Base-by-base conservation (phyloP, 331 rosid species). In the Arachis monticola region DNA sequence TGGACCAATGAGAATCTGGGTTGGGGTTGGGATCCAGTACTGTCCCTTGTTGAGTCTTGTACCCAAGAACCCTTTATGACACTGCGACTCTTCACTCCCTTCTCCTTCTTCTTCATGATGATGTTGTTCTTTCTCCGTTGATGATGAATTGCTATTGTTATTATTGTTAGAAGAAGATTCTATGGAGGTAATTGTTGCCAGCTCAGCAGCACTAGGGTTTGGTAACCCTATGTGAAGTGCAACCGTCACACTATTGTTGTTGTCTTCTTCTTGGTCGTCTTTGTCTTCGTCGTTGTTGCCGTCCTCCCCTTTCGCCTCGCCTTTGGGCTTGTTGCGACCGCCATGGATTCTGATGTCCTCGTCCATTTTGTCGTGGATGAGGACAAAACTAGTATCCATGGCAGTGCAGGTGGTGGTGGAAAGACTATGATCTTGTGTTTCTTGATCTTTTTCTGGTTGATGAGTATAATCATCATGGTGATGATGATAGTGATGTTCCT, bases 11-110 rank as follows among this genome's bases (percentile, higher is more conserved):
- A 90, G 96, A 78, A 90, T 90, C 88, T 90, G 96, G 10, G 96
- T 83, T 75, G 96, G 96, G 38, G 96, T 90, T 10, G 93, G 93
- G 87, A 90, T 90, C 96, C 96, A 90, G 53, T 88, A 90, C 84
- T 88, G 93, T 8, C 96, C 96, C 86, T 88, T 90, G 85, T 86
- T 86, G 41, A 88, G 89, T 66, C 85, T 81, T 48, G 67, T 79
- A 14, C 60, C 69, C 71, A 81, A 70, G 72, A 83, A 84, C 41
- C 89, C 91, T 11, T 48, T 10, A 48, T 48, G 12, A 44, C 40
- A 35, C 4, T 35, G 40, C 4, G 81, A 81, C 65, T 83, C 78
- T 0, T 50, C 84, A 10, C 17, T 32, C 2, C 64, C 64, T 9
- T 35, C 44, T 3, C 66, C 77, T 62, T 72, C 63, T 22, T 50